These are phyloP conservation scores for Leccinum pachyderme DNA, from an alignment of 1,284 basidiomycete species.

Conservation along the genomic window DNA sequence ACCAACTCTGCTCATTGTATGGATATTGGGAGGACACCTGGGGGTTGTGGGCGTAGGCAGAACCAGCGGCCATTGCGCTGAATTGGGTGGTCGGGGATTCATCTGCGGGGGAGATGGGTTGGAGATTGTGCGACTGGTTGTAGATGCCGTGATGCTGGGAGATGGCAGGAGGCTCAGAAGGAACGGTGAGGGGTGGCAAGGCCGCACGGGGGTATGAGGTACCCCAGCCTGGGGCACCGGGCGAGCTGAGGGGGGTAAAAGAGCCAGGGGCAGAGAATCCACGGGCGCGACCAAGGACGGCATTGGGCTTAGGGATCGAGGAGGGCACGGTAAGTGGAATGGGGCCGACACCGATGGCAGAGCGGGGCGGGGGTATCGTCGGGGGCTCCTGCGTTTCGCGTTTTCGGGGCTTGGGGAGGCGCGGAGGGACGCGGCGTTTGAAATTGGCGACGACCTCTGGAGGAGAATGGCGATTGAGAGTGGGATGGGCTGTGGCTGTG, in stretches of 20 bases:
- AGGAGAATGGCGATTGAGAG: slow-evolving; percentile 82
- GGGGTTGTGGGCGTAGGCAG: slow-evolving; percentile 30
- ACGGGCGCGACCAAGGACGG: slow-evolving; percentile 56
- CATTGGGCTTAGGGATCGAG: slow-evolving; percentile 36
- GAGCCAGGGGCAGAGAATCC: slow-evolving; percentile 80
- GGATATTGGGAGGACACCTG: slow-evolving; percentile 59
- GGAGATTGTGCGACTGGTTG: slow-evolving; percentile 55
- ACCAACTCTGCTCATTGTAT: slow-evolving; percentile 60
- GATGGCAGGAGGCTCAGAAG: slow-evolving; percentile 62
- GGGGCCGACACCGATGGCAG: slow-evolving; percentile 62
- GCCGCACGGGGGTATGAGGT: slow-evolving; percentile 59
- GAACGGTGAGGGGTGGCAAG: slow-evolving; percentile 78
- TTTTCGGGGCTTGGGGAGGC: slow-evolving; percentile 78
- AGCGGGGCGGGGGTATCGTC: slow-evolving; percentile 66
- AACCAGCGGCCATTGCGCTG: slow-evolving; percentile 47
- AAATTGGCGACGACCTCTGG: slow-evolving; percentile 86
- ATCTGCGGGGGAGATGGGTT: slow-evolving; percentile 63
- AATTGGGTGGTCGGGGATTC: slow-evolving; percentile 63
- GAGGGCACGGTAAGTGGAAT: slow-evolving; percentile 60
- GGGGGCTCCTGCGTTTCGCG: slow-evolving; percentile 64
- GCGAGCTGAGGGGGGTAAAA: slow-evolving; percentile 64
- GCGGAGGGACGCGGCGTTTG: slow-evolving; percentile 90
- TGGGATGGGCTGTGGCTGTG: slow-evolving; percentile 69
- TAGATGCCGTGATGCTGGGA: slow-evolving; percentile 55
- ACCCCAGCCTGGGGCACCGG: slow-evolving; percentile 53